phyloP scores from a whole-genome alignment of 2,329 filamentous ascomycete genomes.

The Helotiales sp. region DNA sequence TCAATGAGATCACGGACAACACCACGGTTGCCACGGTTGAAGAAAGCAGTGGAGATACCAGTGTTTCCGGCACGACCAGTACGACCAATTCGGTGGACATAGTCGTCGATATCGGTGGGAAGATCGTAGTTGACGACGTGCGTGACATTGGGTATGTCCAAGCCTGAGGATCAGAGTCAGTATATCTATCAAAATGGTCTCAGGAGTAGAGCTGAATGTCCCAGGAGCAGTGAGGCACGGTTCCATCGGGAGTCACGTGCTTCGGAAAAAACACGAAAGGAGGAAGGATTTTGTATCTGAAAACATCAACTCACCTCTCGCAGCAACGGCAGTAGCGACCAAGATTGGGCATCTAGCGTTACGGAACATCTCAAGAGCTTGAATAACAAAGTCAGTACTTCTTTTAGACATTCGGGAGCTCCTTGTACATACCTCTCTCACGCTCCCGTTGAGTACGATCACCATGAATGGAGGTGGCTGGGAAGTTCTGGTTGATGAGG shows the following conservation, averaged over 20 bases:
- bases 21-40: slow-evolving; percentile 99
- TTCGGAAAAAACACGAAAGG: slow-evolving; percentile 7
- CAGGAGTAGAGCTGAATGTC: background rate
- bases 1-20: slow-evolving; percentile 96
- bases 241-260: background rate
- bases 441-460: slow-evolving; percentile 98
- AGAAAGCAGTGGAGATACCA: slow-evolving; percentile 97
- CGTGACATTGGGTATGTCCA: slow-evolving; percentile 91
- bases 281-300: slow-evolving; percentile 37
- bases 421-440: slow-evolving; percentile 50
- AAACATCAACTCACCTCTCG: slow-evolving; percentile 41
- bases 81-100: slow-evolving; percentile 99
- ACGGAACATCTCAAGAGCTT: slow-evolving; percentile 95
- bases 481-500: slow-evolving; percentile 97
- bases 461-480: slow-evolving; percentile 96
- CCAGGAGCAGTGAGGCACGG: background rate
- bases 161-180: slow-evolving; percentile 13
- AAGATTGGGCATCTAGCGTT: slow-evolving; percentile 94
- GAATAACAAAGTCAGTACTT: slow-evolving; percentile 35
- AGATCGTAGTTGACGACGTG: slow-evolving; percentile 99
- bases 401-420: background rate
- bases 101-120: slow-evolving; percentile 98
- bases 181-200: background rate
- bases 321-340: slow-evolving; percentile 94
- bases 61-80: slow-evolving; percentile 99